phyloP scores from a whole-genome alignment of 495 filamentous ascomycete species.

The Annulohypoxylon maeteangense region DNA sequence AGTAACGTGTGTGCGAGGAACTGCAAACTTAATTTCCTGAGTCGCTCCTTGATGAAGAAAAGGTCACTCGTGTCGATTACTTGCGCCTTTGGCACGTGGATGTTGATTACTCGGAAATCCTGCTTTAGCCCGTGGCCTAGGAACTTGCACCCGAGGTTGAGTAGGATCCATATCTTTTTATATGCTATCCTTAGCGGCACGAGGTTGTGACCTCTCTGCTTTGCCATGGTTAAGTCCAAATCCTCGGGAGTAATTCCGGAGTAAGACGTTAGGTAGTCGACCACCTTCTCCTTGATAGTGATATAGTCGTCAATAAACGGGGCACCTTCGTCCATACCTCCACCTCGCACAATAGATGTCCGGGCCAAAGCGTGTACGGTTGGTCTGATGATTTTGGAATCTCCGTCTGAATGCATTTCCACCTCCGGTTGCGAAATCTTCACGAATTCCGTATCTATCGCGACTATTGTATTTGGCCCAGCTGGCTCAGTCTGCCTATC shows the following conservation, averaged over 20 bases:
- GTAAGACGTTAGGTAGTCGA: constrained; percentile 93
- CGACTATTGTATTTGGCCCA: constrained; percentile 75
- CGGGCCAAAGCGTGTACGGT: constrained; percentile 85
- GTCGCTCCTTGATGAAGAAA: constrained; percentile 75
- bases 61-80: constrained; percentile 92
- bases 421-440: constrained; percentile 89
- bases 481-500: constrained; percentile 72
- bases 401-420: constrained; percentile 90
- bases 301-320: constrained; percentile 99
- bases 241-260: constrained; percentile 90
- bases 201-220: constrained; percentile 70
- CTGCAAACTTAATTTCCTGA: constrained; percentile 83
- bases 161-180: constrained; percentile 96
- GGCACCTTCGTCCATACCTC: constrained; percentile 76
- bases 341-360: constrained; percentile 85
- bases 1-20: constrained; percentile 90
- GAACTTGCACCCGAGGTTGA: constrained; percentile 94
- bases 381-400: constrained; percentile 84
- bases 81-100: constrained; percentile 90
- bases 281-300: constrained; percentile 85
- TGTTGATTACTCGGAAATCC: constrained; percentile 98
- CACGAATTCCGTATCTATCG: constrained; percentile 96
- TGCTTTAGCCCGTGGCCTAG: constrained; percentile 91
- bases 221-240: constrained; percentile 76
- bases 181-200: constrained; percentile 91